Base-by-base conservation (phyloP, 305 asterid genomes). In the Fraxinus platypoda region DNA sequence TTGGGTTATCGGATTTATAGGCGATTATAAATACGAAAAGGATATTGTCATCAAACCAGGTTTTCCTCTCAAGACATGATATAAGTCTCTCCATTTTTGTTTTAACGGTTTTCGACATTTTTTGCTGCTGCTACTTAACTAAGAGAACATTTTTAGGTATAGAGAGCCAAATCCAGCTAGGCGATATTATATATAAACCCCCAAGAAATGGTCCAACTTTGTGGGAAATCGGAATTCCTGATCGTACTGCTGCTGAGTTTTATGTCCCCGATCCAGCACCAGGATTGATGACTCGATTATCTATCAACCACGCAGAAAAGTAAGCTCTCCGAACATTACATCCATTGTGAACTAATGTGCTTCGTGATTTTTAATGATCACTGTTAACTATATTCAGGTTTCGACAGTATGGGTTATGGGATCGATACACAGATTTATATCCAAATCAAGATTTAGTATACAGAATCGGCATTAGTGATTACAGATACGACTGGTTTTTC, bases 391-490 rank as follows among this genome's bases (percentile, higher is more conserved):
- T 31, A 54, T 73, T n/a, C 80, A 91, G 90, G 76, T 91, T 80
- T 57, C 88, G 93, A 62, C 92, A 92, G 68, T 92, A 93, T 66
- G 97, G 97, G 26, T 82, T 92, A 7, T 91, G 95, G 97, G 88
- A 86, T 7, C 87, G 94, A 85, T 93, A 92, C 66, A 72, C 86
- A 15, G 92, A 91, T 78, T 59, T 88, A 34, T 92, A 91, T 66
- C 97, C 97, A 6, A 78, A 49, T 0, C 11, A 84, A 11, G 97
- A 91, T 85, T 77, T 91, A 31, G 79, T 86, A 8, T 93, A 85
- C 81, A 83, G 73, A 0, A 79, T 92, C 28, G 94, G 90, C 41
- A 23, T 19, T 1, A 88, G 92, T 83, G 81, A 92, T 66, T 88
- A 87, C 37, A 49, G 78, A 1, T 84, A 79, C 46, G 96, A 93